Evolutionary conservation across 352 stramenopile species (phyloP).

Genomic region (Bremia lactucae): DNA sequence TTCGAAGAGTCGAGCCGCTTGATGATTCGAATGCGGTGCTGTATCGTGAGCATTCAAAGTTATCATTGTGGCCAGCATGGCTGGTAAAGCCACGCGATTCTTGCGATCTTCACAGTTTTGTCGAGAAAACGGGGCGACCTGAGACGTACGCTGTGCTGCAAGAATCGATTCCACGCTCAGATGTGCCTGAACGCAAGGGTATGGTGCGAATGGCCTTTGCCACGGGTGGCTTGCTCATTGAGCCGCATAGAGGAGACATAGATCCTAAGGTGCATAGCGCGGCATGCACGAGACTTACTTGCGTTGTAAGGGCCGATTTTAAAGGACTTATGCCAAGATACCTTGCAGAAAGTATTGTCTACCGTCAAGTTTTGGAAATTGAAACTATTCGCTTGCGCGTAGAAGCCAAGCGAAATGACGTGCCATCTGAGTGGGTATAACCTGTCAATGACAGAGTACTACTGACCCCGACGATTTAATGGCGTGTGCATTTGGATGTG

Average conservation of each 20-base stretch:
- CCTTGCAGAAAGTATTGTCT: slow-evolving; percentile 65
- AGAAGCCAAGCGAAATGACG: slow-evolving; percentile 21
- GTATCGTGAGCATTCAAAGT: slow-evolving; percentile 52
- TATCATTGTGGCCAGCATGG: slow-evolving; percentile 72
- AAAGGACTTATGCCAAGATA: slow-evolving; percentile 54
- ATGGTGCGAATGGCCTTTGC: slow-evolving; percentile 66
- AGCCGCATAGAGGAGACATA: slow-evolving; percentile 25
- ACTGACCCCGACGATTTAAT: slow-evolving; percentile 8
- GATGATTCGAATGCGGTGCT: slow-evolving; percentile 54
- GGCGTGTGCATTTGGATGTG: too few relatives aligned
- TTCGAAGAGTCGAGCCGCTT: slow-evolving; percentile 52
- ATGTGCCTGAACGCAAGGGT: slow-evolving; percentile 58
- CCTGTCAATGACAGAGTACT: background rate
- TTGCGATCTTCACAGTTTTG: slow-evolving; percentile 71
- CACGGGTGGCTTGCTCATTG: slow-evolving; percentile 57
- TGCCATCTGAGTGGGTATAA: slow-evolving; percentile 19
- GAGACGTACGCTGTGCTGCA: slow-evolving; percentile 61
- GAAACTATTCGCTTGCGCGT: slow-evolving; percentile 38
- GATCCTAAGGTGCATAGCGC: background rate
- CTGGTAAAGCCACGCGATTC: slow-evolving; percentile 71
- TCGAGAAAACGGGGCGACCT: slow-evolving; percentile 46
- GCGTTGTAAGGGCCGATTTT: slow-evolving; percentile 46
- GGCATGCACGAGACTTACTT: slow-evolving; percentile 34
- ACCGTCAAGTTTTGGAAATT: slow-evolving; percentile 60
- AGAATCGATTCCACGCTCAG: slow-evolving; percentile 50